A percentile compares a stretch with the other conserved stretches of the same genome.
Conservation (phyloP, 1,284 basidiomycete species). For the Trametes pubescens region DNA sequence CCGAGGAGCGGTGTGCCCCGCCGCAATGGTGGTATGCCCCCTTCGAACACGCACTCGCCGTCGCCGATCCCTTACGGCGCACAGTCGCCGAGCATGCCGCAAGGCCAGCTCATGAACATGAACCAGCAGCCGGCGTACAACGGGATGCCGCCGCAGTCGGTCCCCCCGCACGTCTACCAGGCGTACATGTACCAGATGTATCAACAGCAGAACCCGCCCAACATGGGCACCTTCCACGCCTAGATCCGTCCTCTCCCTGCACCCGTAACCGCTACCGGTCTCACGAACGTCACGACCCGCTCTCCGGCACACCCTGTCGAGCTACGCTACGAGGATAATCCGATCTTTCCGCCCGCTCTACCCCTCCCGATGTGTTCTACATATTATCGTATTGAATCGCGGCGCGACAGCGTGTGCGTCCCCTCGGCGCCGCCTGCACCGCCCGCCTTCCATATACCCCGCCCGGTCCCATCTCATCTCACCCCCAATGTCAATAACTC, state of each 20-base stretch:
- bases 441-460: conserved; percentile 34
- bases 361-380: conserved; percentile 30
- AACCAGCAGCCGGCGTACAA: conserved; percentile 69
- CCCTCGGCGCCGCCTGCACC: conserved; percentile 12
- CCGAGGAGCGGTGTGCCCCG: conserved; percentile 57
- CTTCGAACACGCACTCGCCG: conserved; percentile 49
- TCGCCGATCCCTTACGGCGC: conserved; percentile 61
- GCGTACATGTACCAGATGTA: conserved; percentile 85
- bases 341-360: conserved; percentile 28
- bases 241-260: conserved; percentile 49
- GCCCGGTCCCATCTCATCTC: conserved; percentile 19
- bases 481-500: conserved; percentile 26
- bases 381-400: conserved; percentile 33
- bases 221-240: conserved; percentile 79
- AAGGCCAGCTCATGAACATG: conserved; percentile 66
- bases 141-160: conserved; percentile 63
- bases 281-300: conserved; percentile 39
- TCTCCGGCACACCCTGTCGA: conserved; percentile 34
- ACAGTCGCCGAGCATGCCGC: conserved; percentile 66
- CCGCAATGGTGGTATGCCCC: conserved; percentile 54
- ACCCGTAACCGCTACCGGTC: conserved; percentile 35
- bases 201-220: conserved; percentile 72
- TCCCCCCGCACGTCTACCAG: conserved; percentile 79
- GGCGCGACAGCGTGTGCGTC: conserved; percentile 21
- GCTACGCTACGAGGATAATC: conserved; percentile 33